Conservation (phyloP, 2,329 filamentous ascomycete genomes). For the Aureobasidium mangrovei region DNA sequence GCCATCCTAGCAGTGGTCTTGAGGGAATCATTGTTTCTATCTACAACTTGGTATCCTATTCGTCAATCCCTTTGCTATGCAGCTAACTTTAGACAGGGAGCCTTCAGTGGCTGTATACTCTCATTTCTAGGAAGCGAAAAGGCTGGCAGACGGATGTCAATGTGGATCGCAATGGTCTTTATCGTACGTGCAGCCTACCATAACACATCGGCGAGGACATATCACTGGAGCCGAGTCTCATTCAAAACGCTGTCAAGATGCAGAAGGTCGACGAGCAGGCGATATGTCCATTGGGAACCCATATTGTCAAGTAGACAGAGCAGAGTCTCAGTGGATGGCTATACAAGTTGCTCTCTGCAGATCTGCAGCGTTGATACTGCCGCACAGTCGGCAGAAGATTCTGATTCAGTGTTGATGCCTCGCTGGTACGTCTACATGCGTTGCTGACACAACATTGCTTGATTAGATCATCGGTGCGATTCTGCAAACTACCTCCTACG, state of each 20-base stretch:
- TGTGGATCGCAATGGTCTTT: conserved; percentile 37
- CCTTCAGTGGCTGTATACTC: conserved; percentile 31
- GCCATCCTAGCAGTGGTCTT: conserved; percentile 29
- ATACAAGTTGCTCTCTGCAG: too few species aligned
- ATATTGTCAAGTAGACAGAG: too few species aligned
- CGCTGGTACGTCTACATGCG: not conserved
- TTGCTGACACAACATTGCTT: not conserved
- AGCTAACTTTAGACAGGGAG: conserved; percentile 13
- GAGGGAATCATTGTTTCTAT: conserved; percentile 37
- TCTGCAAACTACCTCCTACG: conserved; percentile 38
- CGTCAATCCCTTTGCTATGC: not conserved
- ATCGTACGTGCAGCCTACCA: conserved; percentile 23
- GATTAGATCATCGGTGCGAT: conserved; percentile 34
- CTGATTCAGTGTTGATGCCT: too few species aligned
- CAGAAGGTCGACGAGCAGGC: too few species aligned
- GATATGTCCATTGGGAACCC: too few species aligned
- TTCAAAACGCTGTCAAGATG: too few species aligned
- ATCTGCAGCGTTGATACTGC: too few species aligned
- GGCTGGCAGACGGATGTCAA: conserved; percentile 28
- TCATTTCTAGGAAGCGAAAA: conserved; percentile 31
- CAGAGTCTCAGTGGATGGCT: too few species aligned
- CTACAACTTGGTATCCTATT: conserved; percentile 30
- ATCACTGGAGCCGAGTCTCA: too few species aligned
- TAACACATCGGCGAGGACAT: too few species aligned
- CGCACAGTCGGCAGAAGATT: too few species aligned